Evolutionary conservation across 1,139 yeast species (phyloP).

Genomic region (Scheffersomyces lignicola): DNA sequence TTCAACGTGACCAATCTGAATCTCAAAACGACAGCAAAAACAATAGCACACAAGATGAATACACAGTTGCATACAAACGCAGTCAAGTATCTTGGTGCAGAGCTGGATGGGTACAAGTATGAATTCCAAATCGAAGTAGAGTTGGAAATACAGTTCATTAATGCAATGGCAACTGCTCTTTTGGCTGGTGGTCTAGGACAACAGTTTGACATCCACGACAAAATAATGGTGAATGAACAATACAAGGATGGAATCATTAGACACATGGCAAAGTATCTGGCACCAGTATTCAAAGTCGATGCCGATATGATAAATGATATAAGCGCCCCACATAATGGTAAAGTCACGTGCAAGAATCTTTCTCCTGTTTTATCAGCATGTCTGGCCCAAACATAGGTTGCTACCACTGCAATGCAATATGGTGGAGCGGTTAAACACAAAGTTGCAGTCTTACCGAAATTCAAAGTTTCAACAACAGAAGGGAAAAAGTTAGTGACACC

Average conservation of each 20-base stretch:
- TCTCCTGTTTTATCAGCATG: constrained; percentile 62
- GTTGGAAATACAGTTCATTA: constrained; percentile 53
- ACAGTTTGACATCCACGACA: constrained; percentile 58
- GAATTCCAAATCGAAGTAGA: constrained; percentile 57
- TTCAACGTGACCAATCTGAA: constrained; percentile 39
- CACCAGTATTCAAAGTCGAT: constrained; percentile 55
- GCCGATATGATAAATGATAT: constrained; percentile 55
- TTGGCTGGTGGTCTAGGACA: constrained; percentile 54
- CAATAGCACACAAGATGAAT: constrained; percentile 41
- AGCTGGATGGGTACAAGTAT: constrained; percentile 43
- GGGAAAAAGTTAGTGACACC: constrained; percentile 66
- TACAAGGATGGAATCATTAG: constrained; percentile 59
- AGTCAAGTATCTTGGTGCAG: constrained; percentile 44
- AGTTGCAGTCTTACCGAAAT: constrained; percentile 49
- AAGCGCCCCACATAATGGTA: constrained; percentile 46
- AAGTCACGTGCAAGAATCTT: constrained; percentile 51
- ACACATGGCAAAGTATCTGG: constrained; percentile 63
- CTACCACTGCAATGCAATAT: constrained; percentile 52
- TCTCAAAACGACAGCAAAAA: constrained; percentile 40
- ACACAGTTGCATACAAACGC: constrained; percentile 53
- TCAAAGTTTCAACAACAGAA: constrained; percentile 55
- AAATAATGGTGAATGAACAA: constrained; percentile 54
- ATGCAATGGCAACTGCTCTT: constrained; percentile 52
- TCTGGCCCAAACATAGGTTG: constrained; percentile 54
- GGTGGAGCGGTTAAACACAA: constrained; percentile 63